phyloP scores from a whole-genome alignment of 768 basidiomycete species.

The Melanogaster broomeanus region DNA sequence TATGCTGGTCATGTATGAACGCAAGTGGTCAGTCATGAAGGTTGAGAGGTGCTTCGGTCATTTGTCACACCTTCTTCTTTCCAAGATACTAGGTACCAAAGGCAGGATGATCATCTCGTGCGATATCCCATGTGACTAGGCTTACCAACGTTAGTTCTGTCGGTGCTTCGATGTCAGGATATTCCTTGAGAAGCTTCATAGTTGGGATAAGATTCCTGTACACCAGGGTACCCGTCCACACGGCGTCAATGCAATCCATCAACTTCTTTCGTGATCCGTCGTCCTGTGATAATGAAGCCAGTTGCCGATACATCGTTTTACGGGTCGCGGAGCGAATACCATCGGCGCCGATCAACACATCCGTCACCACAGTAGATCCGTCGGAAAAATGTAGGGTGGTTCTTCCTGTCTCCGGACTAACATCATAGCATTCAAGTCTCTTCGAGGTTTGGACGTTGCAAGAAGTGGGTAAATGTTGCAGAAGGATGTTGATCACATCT shows the following conservation, averaged over 20 bases:
- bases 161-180: constrained; percentile 29
- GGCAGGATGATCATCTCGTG: not conserved
- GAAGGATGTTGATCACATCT: constrained; percentile 36
- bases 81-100: constrained; percentile 21
- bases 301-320: constrained; percentile 22
- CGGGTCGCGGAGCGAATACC: constrained; percentile 42
- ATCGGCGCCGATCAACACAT: constrained; percentile 45
- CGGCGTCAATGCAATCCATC: constrained; percentile 30
- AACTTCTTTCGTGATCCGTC: constrained; percentile 9
- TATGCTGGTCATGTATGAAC: constrained; percentile 29
- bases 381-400: constrained; percentile 39
- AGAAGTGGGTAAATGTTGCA: constrained; percentile 26
- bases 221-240: constrained; percentile 40
- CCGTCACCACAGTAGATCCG: constrained; percentile 36
- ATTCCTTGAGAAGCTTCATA: constrained; percentile 29
- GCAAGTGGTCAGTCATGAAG: constrained; percentile 1
- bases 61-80: constrained; percentile 12
- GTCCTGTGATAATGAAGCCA: constrained; percentile 9
- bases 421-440: constrained; percentile 33
- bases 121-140: not conserved
- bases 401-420: constrained; percentile 16
- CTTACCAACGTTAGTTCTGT: constrained; percentile 26
- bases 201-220: constrained; percentile 40
- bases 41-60: not conserved
- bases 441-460: constrained; percentile 38